Percentiles rank a stretch among this genome's conserved stretches.
phyloP scores from a whole-genome alignment of 2,329 filamentous ascomycete genomes.

The Fragosphaeria purpurea region DNA sequence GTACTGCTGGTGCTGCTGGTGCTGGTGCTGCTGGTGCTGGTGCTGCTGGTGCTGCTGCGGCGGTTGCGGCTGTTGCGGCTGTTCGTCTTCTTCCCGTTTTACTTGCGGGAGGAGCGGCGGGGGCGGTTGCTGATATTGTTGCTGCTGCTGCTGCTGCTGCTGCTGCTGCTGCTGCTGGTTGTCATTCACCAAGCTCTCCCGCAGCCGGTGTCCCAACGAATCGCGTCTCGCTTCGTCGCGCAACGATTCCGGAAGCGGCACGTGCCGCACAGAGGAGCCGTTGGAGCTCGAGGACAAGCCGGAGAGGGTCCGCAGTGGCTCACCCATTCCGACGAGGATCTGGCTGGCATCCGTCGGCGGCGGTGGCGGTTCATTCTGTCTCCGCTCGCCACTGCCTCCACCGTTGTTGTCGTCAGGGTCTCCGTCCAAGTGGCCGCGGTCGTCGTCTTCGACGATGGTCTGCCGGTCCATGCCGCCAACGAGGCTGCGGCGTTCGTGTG shows the following conservation, averaged over 20 bases:
- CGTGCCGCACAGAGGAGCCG: constrained; percentile 18
- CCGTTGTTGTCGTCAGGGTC: constrained; percentile 11
- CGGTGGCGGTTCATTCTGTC: not conserved
- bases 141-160: not conserved
- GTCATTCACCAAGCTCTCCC: not conserved
- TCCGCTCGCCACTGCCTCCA: not conserved
- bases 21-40: too few species aligned
- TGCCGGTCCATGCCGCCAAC: constrained; percentile 20
- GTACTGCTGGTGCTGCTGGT: too few species aligned
- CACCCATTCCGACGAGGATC: not conserved
- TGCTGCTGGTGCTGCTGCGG: not conserved
- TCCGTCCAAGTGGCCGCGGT: not conserved
- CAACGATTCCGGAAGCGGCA: constrained; percentile 9
- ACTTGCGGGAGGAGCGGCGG: not conserved
- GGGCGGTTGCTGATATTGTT: not conserved
- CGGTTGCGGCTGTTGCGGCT: not conserved
- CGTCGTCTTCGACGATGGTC: constrained; percentile 8
- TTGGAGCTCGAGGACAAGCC: constrained; percentile 15
- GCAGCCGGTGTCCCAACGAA: not conserved
- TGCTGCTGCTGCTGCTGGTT: not conserved
- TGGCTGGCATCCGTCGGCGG: not conserved
- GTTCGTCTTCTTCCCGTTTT: too few species aligned
- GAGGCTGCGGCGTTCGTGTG: constrained; percentile 14
- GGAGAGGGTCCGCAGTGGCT: constrained; percentile 5
- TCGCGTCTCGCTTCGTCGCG: not conserved